phyloP scores from a whole-genome alignment of 2,329 filamentous ascomycete genomes.

The Cytospora piceae region DNA sequence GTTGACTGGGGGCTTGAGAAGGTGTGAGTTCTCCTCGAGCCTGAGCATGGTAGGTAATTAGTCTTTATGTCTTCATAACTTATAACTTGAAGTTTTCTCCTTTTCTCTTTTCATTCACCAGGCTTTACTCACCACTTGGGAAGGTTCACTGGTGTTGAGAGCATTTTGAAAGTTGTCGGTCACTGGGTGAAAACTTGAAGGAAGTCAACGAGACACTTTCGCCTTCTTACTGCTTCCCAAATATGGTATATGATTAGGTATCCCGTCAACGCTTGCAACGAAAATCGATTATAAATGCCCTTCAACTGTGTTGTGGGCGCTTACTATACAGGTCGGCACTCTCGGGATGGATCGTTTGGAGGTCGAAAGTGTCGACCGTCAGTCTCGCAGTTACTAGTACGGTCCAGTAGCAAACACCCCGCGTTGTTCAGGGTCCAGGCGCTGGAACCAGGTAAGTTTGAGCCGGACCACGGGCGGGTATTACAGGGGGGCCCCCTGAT shows the following conservation, averaged over 20 bases:
- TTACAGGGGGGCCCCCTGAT: not conserved
- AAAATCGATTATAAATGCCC: no score
- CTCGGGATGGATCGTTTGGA: not conserved
- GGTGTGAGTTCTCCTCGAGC: conserved; percentile 89
- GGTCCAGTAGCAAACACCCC: not conserved
- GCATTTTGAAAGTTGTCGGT: conserved; percentile 2
- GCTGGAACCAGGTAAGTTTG: not conserved
- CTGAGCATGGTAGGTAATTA: conserved; percentile 40
- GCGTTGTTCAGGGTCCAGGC: not conserved
- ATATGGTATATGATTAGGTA: no score
- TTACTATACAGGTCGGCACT: not conserved
- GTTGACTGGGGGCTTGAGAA: conserved; percentile 92
- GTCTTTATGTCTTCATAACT: conserved; percentile 24
- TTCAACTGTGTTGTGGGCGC: not conserved
- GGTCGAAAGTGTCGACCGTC: not conserved
- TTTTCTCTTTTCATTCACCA: not conserved
- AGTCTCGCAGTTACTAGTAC: not conserved
- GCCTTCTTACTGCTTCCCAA: not conserved
- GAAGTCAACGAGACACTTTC: conserved; percentile 7
- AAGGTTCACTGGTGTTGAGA: conserved; percentile 24
- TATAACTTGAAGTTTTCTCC: not conserved
- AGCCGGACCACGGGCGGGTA: not conserved
- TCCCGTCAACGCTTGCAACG: not conserved
- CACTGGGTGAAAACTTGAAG: not conserved
- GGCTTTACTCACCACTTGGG: conserved; percentile 23